A percentile compares a stretch with the other conserved stretches of the same genome.
Evolutionary conservation across 176 grass and related monocot species (phyloP).

Genomic region (Hordeum marinum): DNA sequence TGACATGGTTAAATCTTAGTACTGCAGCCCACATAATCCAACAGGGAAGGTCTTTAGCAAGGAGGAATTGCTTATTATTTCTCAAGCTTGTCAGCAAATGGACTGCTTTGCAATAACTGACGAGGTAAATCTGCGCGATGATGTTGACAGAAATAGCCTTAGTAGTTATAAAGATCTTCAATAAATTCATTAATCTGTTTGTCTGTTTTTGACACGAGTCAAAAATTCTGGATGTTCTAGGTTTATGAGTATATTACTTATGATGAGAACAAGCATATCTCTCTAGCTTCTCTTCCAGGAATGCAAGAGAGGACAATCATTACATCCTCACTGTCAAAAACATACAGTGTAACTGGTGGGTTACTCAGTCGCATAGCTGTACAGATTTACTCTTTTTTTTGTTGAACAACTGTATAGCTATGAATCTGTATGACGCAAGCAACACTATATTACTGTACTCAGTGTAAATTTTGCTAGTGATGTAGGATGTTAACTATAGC

Average conservation of each 20-base stretch:
- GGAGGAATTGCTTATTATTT: slow-evolving; percentile 57
- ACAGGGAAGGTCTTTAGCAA: slow-evolving; percentile 84
- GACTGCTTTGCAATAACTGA: slow-evolving; percentile 78
- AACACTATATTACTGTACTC: background rate
- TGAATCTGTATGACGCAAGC: background rate
- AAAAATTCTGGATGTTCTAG: slow-evolving; percentile 39
- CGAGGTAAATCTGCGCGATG: slow-evolving; percentile 41
- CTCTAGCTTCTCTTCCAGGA: slow-evolving; percentile 54
- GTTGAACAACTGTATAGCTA: background rate
- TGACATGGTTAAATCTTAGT: slow-evolving; percentile 19
- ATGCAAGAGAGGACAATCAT: slow-evolving; percentile 59
- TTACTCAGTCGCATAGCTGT: background rate
- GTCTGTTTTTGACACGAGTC: background rate
- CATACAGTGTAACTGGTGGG: slow-evolving; percentile 83
- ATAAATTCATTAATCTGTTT: background rate
- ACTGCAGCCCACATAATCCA: slow-evolving; percentile 83
- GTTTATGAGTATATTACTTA: slow-evolving; percentile 77
- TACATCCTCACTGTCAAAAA: slow-evolving; percentile 48
- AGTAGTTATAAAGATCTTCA: background rate
- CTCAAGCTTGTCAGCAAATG: slow-evolving; percentile 61
- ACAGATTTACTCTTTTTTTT: background rate
- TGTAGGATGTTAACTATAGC: background rate
- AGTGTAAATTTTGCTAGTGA: background rate
- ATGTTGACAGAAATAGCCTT: background rate
- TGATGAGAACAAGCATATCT: slow-evolving; percentile 44